Percentiles rank a stretch among this genome's conserved stretches.
Evolutionary conservation across 345 rosid species (phyloP).

Genomic region (Populus simonii): DNA sequence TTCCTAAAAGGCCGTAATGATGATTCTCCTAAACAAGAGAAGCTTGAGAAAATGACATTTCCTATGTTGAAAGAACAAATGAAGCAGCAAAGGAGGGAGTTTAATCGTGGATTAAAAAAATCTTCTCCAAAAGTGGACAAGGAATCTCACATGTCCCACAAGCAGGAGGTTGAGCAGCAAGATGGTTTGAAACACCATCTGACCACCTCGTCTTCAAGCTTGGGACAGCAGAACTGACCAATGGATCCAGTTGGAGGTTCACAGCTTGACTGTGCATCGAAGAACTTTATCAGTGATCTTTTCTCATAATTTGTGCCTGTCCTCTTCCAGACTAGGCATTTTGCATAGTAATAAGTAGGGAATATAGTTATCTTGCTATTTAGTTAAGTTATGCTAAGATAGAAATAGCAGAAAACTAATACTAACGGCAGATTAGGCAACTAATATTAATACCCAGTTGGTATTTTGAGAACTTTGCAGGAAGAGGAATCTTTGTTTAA

Average conservation of each 20-base stretch:
- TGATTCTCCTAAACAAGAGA: background rate
- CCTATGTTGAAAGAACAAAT: background rate
- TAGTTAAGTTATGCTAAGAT: background rate
- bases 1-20: background rate
- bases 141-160: background rate
- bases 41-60: background rate
- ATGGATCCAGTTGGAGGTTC: background rate
- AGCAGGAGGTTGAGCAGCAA: background rate
- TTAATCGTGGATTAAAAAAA: background rate
- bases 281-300: background rate
- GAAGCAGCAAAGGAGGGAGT: background rate
- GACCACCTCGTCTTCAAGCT: background rate
- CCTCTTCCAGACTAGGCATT: background rate
- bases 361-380: background rate
- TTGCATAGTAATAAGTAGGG: background rate
- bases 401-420: background rate
- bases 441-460: background rate
- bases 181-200: background rate
- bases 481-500: background rate
- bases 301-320: background rate
- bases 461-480: background rate
- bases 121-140: background rate
- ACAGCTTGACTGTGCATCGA: background rate
- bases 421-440: background rate
- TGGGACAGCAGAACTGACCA: background rate